phyloP scores from a whole-genome alignment of 2,329 filamentous ascomycete species.

The Neofusicoccum kwambonambiense region DNA sequence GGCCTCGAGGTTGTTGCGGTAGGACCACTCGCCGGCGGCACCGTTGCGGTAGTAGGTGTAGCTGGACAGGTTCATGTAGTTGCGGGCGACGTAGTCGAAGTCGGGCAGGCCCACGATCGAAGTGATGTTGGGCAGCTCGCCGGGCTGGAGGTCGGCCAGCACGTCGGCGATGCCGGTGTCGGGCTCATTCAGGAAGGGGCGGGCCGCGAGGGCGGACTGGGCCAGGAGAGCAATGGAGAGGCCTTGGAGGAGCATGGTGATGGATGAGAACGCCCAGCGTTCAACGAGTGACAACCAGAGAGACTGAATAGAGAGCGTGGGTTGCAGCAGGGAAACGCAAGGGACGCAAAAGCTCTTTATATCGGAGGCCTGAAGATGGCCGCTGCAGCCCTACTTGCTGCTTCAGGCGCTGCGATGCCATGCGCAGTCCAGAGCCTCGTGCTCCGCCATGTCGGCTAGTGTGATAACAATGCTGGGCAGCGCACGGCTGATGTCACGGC shows the following conservation, averaged over 20 bases:
- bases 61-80: conserved; percentile 46
- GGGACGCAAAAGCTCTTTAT: background rate
- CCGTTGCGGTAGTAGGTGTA: conserved; percentile 61
- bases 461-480: background rate
- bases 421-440: background rate
- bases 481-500: background rate
- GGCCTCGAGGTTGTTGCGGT: conserved; percentile 58
- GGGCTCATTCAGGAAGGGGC: conserved; percentile 36
- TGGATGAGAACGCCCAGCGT: conserved; percentile 1
- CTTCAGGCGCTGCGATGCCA: background rate
- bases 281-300: conserved; percentile 1
- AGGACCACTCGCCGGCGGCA: conserved; percentile 56
- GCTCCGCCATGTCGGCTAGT: background rate
- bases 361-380: background rate
- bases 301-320: background rate
- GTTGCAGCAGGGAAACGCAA: background rate
- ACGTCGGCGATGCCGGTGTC: conserved; percentile 35
- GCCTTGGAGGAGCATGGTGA: conserved; percentile 6
- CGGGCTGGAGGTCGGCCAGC: conserved; percentile 27
- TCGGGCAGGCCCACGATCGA: conserved; percentile 52
- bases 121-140: conserved; percentile 44
- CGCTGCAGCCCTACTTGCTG: background rate
- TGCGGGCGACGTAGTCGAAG: conserved; percentile 55
- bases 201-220: conserved; percentile 30
- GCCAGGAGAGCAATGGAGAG: conserved; percentile 20